Conservation (phyloP, 116 monocot genomes). For the Dioscorea cayenensis region DNA sequence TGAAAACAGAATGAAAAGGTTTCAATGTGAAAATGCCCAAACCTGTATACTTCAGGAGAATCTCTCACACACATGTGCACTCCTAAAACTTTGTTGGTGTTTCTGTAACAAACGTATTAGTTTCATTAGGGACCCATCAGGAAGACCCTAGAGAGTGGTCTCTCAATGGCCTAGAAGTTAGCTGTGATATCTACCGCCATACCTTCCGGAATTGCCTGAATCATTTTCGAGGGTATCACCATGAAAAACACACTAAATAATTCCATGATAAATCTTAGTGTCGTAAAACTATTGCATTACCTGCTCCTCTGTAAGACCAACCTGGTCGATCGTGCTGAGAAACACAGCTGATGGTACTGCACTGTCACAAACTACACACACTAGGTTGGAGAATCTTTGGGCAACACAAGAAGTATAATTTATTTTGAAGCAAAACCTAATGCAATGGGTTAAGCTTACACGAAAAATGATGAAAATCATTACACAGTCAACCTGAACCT, state of each 20-base stretch:
- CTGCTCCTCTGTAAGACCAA: constrained; percentile 97
- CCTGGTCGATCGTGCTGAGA: constrained; percentile 96
- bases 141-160: constrained; percentile 94
- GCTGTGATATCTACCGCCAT: constrained; percentile 85
- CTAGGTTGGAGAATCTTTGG: background rate
- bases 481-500: too few species aligned
- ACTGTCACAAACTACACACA: constrained; percentile 22
- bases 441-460: too few species aligned
- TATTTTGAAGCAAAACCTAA: too few species aligned
- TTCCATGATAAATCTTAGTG: background rate
- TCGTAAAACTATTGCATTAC: constrained; percentile 29
- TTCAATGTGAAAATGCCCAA: background rate
- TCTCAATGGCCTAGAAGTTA: constrained; percentile 94
- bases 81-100: constrained; percentile 81
- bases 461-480: too few species aligned
- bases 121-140: constrained; percentile 92
- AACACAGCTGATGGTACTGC: constrained; percentile 96
- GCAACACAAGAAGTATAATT: too few species aligned
- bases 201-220: constrained; percentile 87
- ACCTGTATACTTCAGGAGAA: constrained; percentile 96
- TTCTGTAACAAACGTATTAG: constrained; percentile 90
- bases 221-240: background rate
- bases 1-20: constrained; percentile 3
- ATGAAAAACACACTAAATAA: background rate
- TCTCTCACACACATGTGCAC: constrained; percentile 99